phyloP scores from a whole-genome alignment of 2,329 filamentous ascomycete genomes.

The Pestalotiopsis sp. region DNA sequence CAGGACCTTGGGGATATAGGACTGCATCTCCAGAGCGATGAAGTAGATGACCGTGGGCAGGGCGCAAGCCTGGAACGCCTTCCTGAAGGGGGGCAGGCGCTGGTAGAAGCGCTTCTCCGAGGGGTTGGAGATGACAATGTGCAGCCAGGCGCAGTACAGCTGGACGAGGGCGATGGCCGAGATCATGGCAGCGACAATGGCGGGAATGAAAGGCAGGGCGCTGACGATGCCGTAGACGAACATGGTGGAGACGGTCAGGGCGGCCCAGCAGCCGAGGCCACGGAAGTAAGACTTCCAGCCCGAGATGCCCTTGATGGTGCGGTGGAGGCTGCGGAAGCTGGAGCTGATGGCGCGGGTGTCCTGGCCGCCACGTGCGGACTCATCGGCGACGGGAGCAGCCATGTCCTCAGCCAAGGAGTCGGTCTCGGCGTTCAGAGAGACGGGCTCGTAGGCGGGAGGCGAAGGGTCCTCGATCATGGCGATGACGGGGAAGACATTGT shows the following conservation, averaged over 20 bases:
- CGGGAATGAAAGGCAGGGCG: slow-evolving; percentile 36
- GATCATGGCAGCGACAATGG: slow-evolving; percentile 53
- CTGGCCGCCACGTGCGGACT: slow-evolving; percentile 36
- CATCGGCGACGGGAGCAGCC: slow-evolving; percentile 36
- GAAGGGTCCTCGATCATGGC: slow-evolving; percentile 62
- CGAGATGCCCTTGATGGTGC: slow-evolving; percentile 61
- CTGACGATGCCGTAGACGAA: slow-evolving; percentile 48
- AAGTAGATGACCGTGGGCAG: slow-evolving; percentile 68
- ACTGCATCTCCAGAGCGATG: slow-evolving; percentile 54
- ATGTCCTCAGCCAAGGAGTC: slow-evolving; percentile 36
- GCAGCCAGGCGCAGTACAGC: slow-evolving; percentile 78
- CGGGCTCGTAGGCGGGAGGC: slow-evolving; percentile 56
- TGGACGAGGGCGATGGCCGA: slow-evolving; percentile 66
- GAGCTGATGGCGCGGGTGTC: slow-evolving; percentile 46
- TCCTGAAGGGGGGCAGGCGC: slow-evolving; percentile 68
- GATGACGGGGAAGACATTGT: slow-evolving; percentile 53
- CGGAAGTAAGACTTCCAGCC: slow-evolving; percentile 72
- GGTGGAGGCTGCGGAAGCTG: slow-evolving; percentile 53
- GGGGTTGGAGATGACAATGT: slow-evolving; percentile 78
- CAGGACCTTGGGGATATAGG: slow-evolving; percentile 50
- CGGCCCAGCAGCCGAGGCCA: slow-evolving; percentile 59
- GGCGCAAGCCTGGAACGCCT: slow-evolving; percentile 69
- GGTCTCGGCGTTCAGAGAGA: slow-evolving; percentile 44
- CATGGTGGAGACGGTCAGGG: slow-evolving; percentile 36
- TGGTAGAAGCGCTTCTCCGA: slow-evolving; percentile 66